Evolutionary conservation across 2,329 filamentous ascomycete species (phyloP).

Genomic region (Aspergillus latus): DNA sequence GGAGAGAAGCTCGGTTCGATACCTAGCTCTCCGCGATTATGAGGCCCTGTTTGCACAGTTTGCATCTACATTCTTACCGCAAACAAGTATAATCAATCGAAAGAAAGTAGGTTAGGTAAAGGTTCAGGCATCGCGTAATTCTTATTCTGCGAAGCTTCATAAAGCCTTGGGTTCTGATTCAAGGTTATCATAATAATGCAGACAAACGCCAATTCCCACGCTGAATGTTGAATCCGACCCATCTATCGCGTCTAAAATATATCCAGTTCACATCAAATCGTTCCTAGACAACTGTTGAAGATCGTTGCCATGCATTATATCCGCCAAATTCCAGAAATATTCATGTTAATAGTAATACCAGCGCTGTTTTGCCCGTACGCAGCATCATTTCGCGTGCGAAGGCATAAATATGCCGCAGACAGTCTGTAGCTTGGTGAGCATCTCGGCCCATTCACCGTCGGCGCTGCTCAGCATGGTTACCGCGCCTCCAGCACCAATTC

Average conservation of each 20-base stretch:
- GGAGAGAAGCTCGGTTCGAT: background rate
- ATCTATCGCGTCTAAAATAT: slow-evolving; percentile 4
- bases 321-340: slow-evolving; percentile 7
- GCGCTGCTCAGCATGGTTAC: slow-evolving; percentile 81
- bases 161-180: background rate
- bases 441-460: slow-evolving; percentile 83
- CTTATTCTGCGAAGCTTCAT: background rate
- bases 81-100: no score
- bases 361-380: background rate
- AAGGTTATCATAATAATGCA: background rate
- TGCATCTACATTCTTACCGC: slow-evolving; percentile 19
- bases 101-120: no score
- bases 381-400: slow-evolving; percentile 12
- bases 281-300: slow-evolving; percentile 31
- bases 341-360: background rate
- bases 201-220: slow-evolving; percentile 16
- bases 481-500: slow-evolving; percentile 84
- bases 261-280: slow-evolving; percentile 2
- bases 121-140: no score
- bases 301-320: slow-evolving; percentile 17
- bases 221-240: slow-evolving; percentile 35
- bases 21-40: slow-evolving; percentile 11
- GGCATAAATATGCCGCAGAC: slow-evolving; percentile 45
- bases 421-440: slow-evolving; percentile 69
- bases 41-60: slow-evolving; percentile 30